Conservation (phyloP, 257 asterid genomes). For the Fraxinus cuspidata region DNA sequence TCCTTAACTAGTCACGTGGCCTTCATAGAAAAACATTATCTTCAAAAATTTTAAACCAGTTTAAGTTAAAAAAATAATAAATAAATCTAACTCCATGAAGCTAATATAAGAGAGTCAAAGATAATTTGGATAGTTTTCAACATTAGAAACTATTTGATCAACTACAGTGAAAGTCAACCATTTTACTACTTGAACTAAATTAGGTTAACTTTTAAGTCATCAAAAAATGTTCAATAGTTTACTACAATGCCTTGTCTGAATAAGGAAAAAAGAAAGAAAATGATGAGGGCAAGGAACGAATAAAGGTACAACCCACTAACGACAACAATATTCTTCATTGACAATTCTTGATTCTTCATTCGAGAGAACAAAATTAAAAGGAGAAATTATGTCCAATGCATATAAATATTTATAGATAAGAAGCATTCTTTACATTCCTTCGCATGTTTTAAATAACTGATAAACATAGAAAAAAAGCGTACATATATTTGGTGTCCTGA, state of each 20-base stretch:
- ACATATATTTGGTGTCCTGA: background rate
- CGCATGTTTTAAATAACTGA: too few species aligned
- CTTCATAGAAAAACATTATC: too few species aligned
- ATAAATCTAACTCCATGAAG: too few species aligned
- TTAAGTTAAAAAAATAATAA: too few species aligned
- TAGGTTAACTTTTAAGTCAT: background rate
- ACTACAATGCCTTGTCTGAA: background rate
- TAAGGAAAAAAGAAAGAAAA: constrained; percentile 12
- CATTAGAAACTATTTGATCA: too few species aligned
- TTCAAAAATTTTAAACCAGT: too few species aligned
- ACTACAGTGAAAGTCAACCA: too few species aligned
- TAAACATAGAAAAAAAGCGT: background rate
- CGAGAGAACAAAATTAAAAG: background rate
- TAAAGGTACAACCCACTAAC: constrained; percentile 27
- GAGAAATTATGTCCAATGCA: background rate
- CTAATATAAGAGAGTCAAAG: too few species aligned
- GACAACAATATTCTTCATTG: constrained; percentile 22
- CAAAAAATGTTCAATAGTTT: background rate
- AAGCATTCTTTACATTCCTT: background rate
- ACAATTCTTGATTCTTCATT: background rate
- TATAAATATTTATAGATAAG: background rate
- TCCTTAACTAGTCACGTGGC: too few species aligned
- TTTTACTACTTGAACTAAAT: background rate
- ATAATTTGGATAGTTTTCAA: too few species aligned
- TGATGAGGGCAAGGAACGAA: constrained; percentile 29